Evolutionary conservation across 371 early-diverging fungal genomes (phyloP).

Genomic region (Mortierella sp.): DNA sequence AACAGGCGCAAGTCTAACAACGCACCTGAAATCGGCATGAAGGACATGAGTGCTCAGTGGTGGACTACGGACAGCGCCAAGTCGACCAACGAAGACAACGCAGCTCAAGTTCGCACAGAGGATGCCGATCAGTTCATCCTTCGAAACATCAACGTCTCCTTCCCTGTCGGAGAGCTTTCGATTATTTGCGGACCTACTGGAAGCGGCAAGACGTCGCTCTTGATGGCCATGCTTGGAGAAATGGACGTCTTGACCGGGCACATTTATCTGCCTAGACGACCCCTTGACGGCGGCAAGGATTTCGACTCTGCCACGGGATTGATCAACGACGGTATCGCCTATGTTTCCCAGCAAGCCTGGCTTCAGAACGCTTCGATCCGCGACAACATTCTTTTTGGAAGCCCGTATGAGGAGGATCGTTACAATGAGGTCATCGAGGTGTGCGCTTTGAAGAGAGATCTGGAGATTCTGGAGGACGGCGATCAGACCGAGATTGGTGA

Average conservation of each 20-base stretch:
- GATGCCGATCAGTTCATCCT: constrained; percentile 60
- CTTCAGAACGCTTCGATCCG: constrained; percentile 86
- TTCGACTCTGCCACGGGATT: constrained; percentile 61
- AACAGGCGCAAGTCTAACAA: constrained; percentile 20
- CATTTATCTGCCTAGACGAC: constrained; percentile 61
- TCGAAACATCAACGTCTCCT: constrained; percentile 62
- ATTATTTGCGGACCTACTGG: constrained; percentile 74
- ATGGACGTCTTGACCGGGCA: constrained; percentile 67
- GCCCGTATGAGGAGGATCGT: constrained; percentile 70
- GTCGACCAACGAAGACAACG: constrained; percentile 13
- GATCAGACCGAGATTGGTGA: constrained; percentile 96
- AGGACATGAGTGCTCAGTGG: constrained; percentile 65
- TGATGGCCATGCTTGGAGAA: constrained; percentile 78
- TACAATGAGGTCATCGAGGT: constrained; percentile 75
- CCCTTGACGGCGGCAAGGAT: constrained; percentile 47
- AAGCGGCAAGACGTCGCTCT: constrained; percentile 76
- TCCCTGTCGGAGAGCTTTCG: constrained; percentile 71
- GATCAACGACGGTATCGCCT: constrained; percentile 72
- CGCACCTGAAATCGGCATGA: constrained; percentile 63
- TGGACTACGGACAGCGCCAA: constrained; percentile 48
- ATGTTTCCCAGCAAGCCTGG: constrained; percentile 90
- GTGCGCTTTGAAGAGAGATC: constrained; percentile 80
- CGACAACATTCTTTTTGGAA: constrained; percentile 90
- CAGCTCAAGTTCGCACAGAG: constrained; percentile 35
- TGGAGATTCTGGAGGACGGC: constrained; percentile 85